phyloP scores from a whole-genome alignment of 148 eudicot genomes.

The Beta vulgaris region DNA sequence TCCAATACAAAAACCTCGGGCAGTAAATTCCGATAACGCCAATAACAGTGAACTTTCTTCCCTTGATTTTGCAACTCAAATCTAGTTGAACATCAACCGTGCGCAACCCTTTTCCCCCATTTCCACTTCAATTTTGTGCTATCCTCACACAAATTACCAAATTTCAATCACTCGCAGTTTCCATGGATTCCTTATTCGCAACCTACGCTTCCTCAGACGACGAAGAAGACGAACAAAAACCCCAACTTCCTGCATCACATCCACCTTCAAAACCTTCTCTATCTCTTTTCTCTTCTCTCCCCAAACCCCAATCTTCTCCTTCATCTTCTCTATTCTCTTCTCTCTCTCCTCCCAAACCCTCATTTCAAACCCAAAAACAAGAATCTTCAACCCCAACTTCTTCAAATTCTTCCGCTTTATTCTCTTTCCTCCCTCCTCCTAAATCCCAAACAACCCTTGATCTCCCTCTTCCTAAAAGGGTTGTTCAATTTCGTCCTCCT shows the following conservation, averaged over 20 bases:
- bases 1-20: no score
- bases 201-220: conserved; percentile 68
- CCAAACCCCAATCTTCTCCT: conserved; percentile 48
- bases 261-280: conserved; percentile 27
- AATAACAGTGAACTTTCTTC: no score
- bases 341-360: conserved; percentile 34
- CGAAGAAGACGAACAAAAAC: conserved; percentile 37
- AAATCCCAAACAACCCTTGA: conserved; percentile 29
- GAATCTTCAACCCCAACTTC: not conserved
- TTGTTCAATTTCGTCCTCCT: conserved; percentile 69
- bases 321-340: conserved; percentile 22
- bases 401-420: conserved; percentile 29
- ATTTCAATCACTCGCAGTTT: not conserved
- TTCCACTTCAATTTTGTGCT: no score
- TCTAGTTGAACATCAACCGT: no score
- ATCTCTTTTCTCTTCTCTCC: conserved; percentile 34
- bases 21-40: no score
- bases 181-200: conserved; percentile 61
- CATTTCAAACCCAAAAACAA: conserved; percentile 17
- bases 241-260: conserved; percentile 19
- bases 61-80: no score
- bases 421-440: conserved; percentile 53
- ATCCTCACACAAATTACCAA: no score
- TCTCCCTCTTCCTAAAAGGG: conserved; percentile 36
- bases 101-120: no score